Conservation (phyloP, 2,329 filamentous ascomycete genomes). For the Colletotrichum euphorbiae region DNA sequence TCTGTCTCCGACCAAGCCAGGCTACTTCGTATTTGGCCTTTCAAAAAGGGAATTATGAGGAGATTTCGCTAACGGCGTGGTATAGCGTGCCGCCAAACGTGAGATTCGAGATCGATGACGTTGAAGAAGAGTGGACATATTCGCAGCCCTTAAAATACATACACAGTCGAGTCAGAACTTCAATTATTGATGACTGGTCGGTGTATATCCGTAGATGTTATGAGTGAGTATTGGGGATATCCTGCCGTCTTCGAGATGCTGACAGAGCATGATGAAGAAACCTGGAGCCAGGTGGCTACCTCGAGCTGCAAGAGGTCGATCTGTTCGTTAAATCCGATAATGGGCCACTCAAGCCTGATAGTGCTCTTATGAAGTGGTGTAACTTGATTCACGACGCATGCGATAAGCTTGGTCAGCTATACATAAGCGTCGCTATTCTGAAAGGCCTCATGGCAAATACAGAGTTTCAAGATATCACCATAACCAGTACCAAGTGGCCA, state of each 20-base stretch:
- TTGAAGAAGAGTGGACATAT: background rate
- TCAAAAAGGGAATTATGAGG: no score
- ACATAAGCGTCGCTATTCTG: background rate
- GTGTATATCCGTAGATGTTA: background rate
- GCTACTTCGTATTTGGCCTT: background rate
- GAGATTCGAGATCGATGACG: background rate
- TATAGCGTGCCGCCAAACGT: background rate
- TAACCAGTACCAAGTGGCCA: background rate
- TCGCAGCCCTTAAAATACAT: background rate
- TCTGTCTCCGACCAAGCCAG: background rate
- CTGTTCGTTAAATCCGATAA: background rate
- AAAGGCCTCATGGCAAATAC: background rate
- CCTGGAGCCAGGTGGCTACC: background rate
- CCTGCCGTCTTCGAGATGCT: background rate
- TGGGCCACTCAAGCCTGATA: background rate
- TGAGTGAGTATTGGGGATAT: background rate
- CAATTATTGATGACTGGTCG: background rate
- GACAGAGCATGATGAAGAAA: background rate
- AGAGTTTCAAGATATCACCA: background rate
- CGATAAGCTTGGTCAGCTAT: background rate
- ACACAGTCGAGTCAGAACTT: background rate
- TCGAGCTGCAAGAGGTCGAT: background rate
- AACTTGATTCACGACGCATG: background rate
- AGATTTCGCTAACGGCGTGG: background rate
- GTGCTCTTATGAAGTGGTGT: background rate